Evolutionary conservation across 768 basidiomycete species (phyloP).

Genomic region (Cystofilobasidium macerans): DNA sequence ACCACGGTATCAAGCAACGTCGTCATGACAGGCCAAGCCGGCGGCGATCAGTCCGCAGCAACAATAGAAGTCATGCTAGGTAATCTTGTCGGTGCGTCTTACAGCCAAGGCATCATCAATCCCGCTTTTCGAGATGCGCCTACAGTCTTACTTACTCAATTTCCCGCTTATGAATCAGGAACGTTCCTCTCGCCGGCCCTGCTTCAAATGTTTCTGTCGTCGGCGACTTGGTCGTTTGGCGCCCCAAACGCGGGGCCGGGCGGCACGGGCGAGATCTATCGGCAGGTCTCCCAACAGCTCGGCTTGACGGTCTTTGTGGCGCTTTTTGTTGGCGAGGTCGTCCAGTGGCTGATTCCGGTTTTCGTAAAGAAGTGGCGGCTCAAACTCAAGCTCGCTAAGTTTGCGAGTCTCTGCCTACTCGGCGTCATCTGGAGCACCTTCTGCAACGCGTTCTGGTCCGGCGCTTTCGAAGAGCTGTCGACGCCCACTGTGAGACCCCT

Average conservation of each 20-base stretch:
- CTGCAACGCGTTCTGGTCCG: constrained; percentile 30
- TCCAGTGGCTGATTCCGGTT: constrained; percentile 31
- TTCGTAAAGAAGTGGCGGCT: constrained; percentile 28
- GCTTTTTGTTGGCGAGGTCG: constrained; percentile 34
- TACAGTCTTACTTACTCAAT: neutral
- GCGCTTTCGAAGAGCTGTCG: constrained; percentile 31
- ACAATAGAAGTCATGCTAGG: constrained; percentile 35
- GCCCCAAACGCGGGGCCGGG: constrained; percentile 28
- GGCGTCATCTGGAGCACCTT: constrained; percentile 35
- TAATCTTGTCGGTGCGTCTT: constrained; percentile 31
- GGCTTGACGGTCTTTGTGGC: constrained; percentile 35
- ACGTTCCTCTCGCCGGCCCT: constrained; percentile 35
- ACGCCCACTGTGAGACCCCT: constrained; percentile 5
- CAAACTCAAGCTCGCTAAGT: constrained; percentile 31
- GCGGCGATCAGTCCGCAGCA: constrained; percentile 35
- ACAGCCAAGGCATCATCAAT: neutral
- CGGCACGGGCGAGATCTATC: constrained; percentile 28
- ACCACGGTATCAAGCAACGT: constrained; percentile 32
- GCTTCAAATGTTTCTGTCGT: constrained; percentile 27
- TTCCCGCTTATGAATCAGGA: neutral
- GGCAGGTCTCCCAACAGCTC: constrained; percentile 32
- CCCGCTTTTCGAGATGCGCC: too few species aligned
- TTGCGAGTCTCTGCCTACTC: constrained; percentile 31
- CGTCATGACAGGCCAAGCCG: constrained; percentile 35
- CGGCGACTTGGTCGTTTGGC: constrained; percentile 22